These are phyloP conservation scores for Paracoccidioides lutzii DNA, from an alignment of 2,329 filamentous ascomycete species.

Conservation along the genomic window DNA sequence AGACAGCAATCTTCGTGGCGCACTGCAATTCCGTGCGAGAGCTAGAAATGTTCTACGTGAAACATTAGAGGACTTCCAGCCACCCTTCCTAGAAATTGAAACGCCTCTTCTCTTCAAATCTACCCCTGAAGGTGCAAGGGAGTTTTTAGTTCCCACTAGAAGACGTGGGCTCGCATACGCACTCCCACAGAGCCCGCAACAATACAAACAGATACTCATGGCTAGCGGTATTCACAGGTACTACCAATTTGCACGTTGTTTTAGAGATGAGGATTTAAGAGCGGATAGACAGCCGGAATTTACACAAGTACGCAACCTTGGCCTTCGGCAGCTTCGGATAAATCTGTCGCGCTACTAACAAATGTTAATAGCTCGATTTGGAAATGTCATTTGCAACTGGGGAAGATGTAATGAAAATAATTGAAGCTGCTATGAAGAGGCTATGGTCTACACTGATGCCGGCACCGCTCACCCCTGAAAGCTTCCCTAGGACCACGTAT, in stretches of 20 bases:
- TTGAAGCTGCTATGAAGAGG: constrained; percentile 40
- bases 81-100: constrained; percentile 62
- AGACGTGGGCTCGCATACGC: constrained; percentile 69
- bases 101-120: constrained; percentile 95
- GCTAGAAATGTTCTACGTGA: constrained; percentile 42
- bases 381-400: constrained; percentile 80
- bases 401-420: constrained; percentile 51
- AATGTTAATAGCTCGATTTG: constrained; percentile 56
- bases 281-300: constrained; percentile 95
- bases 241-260: constrained; percentile 88
- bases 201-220: constrained; percentile 98
- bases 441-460: constrained; percentile 43
- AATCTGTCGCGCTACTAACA: neutral
- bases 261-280: constrained; percentile 84
- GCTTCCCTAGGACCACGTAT: constrained; percentile 55
- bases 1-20: constrained; percentile 50
- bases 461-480: constrained; percentile 28
- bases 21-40: constrained; percentile 57
- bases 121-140: constrained; percentile 85
- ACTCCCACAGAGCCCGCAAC: constrained; percentile 88
- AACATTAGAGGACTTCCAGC: constrained; percentile 42
- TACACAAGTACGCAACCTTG: constrained; percentile 52
- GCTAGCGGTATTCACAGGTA: constrained; percentile 71
- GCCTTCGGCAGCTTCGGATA: neutral
- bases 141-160: constrained; percentile 86